Evolutionary conservation across 768 basidiomycete species (phyloP).

Genomic region (Boletus coccyginus): DNA sequence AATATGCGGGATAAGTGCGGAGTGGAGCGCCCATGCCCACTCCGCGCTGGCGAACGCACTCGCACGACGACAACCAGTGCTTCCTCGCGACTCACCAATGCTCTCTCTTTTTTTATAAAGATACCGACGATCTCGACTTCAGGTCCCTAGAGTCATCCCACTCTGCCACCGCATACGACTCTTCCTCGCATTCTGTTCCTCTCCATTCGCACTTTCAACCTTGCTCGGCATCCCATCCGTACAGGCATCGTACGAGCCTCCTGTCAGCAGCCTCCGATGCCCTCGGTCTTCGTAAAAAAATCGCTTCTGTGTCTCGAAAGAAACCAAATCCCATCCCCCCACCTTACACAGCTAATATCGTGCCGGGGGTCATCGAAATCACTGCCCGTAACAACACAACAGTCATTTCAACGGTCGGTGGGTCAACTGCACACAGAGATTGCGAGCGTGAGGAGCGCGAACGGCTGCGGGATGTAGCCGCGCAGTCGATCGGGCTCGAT

Average conservation of each 20-base stretch:
- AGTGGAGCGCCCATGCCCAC: background rate
- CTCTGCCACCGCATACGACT: constrained; percentile 11
- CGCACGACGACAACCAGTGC: background rate
- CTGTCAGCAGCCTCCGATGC: constrained; percentile 55
- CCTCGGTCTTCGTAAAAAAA: constrained; percentile 41
- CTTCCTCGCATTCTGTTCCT: constrained; percentile 1
- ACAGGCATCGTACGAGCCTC: constrained; percentile 43
- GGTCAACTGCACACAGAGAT: constrained; percentile 34
- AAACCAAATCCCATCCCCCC: constrained; percentile 31
- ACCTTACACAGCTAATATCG: constrained; percentile 38
- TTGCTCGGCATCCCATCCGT: constrained; percentile 16
- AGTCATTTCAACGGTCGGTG: constrained; percentile 19
- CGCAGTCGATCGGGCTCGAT: constrained; percentile 69
- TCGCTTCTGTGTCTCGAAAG: constrained; percentile 40
- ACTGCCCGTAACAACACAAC: constrained; percentile 37
- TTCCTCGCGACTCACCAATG: constrained; percentile 8
- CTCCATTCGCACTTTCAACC: constrained; percentile 3
- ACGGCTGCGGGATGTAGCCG: constrained; percentile 71
- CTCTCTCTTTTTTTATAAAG: constrained; percentile 10
- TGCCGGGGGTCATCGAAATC: constrained; percentile 76
- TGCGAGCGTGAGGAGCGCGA: constrained; percentile 72
- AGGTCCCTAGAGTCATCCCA: constrained; percentile 14
- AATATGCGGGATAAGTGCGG: constrained; percentile 3
- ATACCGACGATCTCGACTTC: constrained; percentile 14
- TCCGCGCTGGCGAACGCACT: constrained; percentile 4